A percentile compares a stretch with the other conserved stretches of the same genome.
Conservation (phyloP, 106 monocot genomes). For the Dendrobium catenatum region DNA sequence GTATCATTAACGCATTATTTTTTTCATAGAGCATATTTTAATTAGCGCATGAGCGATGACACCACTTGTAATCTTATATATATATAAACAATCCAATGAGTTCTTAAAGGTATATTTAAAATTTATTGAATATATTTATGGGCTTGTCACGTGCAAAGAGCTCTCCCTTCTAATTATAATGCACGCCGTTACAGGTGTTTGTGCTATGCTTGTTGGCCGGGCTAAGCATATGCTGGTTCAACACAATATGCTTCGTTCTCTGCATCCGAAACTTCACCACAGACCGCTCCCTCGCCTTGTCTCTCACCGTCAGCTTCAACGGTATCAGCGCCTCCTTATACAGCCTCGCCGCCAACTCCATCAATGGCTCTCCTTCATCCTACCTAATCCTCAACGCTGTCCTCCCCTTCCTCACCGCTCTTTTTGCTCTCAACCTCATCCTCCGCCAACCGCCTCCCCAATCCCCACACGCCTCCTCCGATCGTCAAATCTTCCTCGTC, state of each 20-base stretch:
- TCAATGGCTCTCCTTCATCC: slow-evolving; percentile 7
- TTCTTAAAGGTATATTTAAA: too few species aligned
- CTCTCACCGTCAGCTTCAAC: slow-evolving; percentile 81
- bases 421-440: slow-evolving; percentile 49
- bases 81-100: not conserved
- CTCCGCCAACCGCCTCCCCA: slow-evolving; percentile 36
- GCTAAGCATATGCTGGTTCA: slow-evolving; percentile 86
- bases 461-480: slow-evolving; percentile 17
- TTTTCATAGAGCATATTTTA: too few species aligned
- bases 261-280: slow-evolving; percentile 64
- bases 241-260: slow-evolving; percentile 79
- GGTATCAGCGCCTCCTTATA: slow-evolving; percentile 72
- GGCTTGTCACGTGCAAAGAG: too few species aligned
- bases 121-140: too few species aligned
- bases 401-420: slow-evolving; percentile 48
- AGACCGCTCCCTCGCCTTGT: slow-evolving; percentile 55
- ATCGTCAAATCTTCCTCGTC: slow-evolving; percentile 42
- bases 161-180: too few species aligned
- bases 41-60: too few species aligned
- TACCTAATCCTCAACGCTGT: slow-evolving; percentile 82
- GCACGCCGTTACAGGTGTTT: slow-evolving; percentile 41
- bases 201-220: slow-evolving; percentile 63
- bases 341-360: slow-evolving; percentile 47
- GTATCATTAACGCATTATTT: too few species aligned
- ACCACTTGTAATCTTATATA: too few species aligned